Evolutionary conservation across 164 flowering plant species (phyloP).

Genomic region (Pachysandra terminalis): DNA sequence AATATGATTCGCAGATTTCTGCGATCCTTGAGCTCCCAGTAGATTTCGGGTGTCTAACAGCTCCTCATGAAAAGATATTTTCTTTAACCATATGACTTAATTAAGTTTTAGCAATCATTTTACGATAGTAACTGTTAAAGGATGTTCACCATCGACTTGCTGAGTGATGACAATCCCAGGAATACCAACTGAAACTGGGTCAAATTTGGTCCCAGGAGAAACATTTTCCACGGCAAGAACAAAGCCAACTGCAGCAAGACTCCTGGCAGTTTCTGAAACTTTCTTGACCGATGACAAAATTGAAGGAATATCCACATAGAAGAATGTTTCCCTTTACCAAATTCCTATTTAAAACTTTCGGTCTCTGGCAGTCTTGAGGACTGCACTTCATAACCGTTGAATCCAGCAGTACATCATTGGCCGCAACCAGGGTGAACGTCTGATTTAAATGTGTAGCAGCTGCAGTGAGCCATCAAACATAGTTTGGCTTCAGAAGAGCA

Average conservation of each 20-base stretch:
- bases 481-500: constrained; percentile 7
- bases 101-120: not conserved
- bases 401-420: constrained; percentile 83
- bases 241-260: constrained; percentile 91
- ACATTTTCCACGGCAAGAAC: constrained; percentile 92
- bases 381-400: constrained; percentile 66
- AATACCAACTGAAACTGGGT: constrained; percentile 83
- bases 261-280: constrained; percentile 85
- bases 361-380: constrained; percentile 89
- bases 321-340: constrained; percentile 87
- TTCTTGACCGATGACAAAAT: constrained; percentile 90
- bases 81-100: not conserved
- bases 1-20: not conserved
- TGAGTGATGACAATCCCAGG: constrained; percentile 85
- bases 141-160: constrained; percentile 65
- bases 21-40: not conserved
- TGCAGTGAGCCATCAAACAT: constrained; percentile 32
- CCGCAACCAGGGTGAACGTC: constrained; percentile 78
- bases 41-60: not conserved
- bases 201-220: constrained; percentile 86
- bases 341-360: constrained; percentile 77
- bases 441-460: constrained; percentile 66
- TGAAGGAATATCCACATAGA: constrained; percentile 96
- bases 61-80: not conserved
- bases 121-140: not conserved